A percentile compares a stretch with the other conserved stretches of the same genome.
These are phyloP conservation scores for Chalciporus sphaerocephalus DNA, from an alignment of 768 basidiomycete genomes.

Conservation along the genomic window DNA sequence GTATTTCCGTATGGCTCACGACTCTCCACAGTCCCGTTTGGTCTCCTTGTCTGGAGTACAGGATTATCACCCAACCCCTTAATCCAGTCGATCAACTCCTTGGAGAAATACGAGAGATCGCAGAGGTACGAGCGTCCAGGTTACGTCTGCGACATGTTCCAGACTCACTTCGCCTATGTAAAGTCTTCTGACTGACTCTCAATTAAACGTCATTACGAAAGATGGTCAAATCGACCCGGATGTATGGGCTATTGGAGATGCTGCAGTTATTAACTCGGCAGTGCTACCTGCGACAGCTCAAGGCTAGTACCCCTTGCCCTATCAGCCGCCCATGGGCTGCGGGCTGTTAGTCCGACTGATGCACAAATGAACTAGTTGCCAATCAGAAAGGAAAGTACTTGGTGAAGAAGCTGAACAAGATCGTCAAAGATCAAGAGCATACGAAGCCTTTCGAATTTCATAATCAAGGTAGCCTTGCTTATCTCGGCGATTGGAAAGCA, in stretches of 20 bases:
- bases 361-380: slow-evolving; percentile 47
- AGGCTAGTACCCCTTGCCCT: slow-evolving; percentile 37
- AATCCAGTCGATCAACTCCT: slow-evolving; percentile 52
- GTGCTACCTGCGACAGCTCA: slow-evolving; percentile 83
- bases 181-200: slow-evolving; percentile 49
- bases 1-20: slow-evolving; percentile 5
- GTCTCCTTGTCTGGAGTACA: slow-evolving; percentile 85
- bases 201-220: slow-evolving; percentile 56
- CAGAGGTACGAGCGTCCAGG: slow-evolving; percentile 37
- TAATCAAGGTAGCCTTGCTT: slow-evolving; percentile 73
- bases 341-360: slow-evolving; percentile 16
- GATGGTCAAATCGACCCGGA: slow-evolving; percentile 55
- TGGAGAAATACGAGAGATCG: slow-evolving; percentile 59
- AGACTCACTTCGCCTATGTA: slow-evolving; percentile 8
- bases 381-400: slow-evolving; percentile 73
- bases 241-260: slow-evolving; percentile 82
- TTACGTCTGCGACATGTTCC: slow-evolving; percentile 30
- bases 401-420: slow-evolving; percentile 59
- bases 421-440: slow-evolving; percentile 46
- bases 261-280: slow-evolving; percentile 52
- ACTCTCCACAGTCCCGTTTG: slow-evolving; percentile 58
- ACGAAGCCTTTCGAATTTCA: slow-evolving; percentile 62
- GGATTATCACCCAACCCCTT: slow-evolving; percentile 82
- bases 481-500: slow-evolving; percentile 79
- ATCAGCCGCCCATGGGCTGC: slow-evolving; percentile 15